Conservation (phyloP, 1,139 yeast species). For the Blastobotrys raffinosifermentans region DNA sequence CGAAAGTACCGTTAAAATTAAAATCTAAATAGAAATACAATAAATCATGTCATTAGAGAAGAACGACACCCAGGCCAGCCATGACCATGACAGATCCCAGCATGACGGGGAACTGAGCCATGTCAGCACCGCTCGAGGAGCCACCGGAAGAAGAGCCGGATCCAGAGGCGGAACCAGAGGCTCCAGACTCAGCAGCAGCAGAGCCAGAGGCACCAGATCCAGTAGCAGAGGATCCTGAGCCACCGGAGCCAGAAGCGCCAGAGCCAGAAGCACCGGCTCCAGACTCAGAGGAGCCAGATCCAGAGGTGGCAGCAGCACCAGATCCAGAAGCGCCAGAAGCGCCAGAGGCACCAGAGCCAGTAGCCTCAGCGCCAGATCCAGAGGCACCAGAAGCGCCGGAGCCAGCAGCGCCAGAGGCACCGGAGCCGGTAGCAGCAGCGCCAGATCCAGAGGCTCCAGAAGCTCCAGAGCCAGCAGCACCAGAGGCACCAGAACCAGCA, state of each 20-base stretch:
- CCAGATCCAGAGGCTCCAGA: too few relatives aligned
- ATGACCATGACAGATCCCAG: too few relatives aligned
- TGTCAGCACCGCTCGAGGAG: background rate
- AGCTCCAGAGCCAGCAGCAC: background rate
- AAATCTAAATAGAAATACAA: too few relatives aligned
- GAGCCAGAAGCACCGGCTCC: background rate
- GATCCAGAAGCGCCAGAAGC: background rate
- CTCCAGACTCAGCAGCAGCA: background rate
- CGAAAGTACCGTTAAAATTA: too few relatives aligned
- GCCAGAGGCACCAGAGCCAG: background rate
- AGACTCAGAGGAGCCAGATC: background rate
- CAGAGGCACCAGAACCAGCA: background rate
- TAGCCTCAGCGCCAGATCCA: too few relatives aligned
- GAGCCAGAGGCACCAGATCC: background rate
- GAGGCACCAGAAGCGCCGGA: too few relatives aligned
- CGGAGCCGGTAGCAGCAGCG: background rate
- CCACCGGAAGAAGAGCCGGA: background rate
- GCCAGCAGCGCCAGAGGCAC: background rate
- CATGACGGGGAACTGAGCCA: too few relatives aligned
- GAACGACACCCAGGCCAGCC: too few relatives aligned
- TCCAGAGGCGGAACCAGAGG: background rate
- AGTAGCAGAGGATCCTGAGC: slow-evolving; percentile 1
- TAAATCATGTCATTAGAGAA: too few relatives aligned
- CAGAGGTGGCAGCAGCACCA: too few relatives aligned
- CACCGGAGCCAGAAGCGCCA: background rate